Base-by-base conservation (phyloP, 371 early-diverging fungal species). In the Parasitella parasitica region DNA sequence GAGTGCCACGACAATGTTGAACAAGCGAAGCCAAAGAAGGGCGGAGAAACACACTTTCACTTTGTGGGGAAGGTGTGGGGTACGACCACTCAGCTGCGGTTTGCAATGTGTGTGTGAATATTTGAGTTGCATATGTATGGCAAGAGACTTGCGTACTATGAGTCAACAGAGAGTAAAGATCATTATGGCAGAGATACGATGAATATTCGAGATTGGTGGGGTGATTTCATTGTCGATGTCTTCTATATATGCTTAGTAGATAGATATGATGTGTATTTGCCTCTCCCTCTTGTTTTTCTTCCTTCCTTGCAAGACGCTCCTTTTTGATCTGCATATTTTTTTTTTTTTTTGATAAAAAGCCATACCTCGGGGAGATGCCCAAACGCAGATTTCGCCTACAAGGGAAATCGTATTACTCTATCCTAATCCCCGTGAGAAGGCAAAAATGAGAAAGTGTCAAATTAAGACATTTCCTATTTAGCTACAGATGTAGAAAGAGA, bases 391-490 rank as follows among this genome's bases (percentile, higher is more conserved):
- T 30, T 32, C 4, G 34, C 3, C n/a, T n/a, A n/a, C 50, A 32
- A 51, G 52, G 52, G 52, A 51, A 51, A 30, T 51, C 52, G 32
- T 51, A 51, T 51, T 51, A 51, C 52, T 18, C 32, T 51, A 51
- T 51, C 52, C 18, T 28, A 30, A 51, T 30, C 30, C 30, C n/a
- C 32, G 28, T 32, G 52, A 18, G 52, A 51, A 32, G 32, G 32
- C 15, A 50, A 50, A 30, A 43, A 18, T n/a, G n/a, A n/a, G n/a
- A n/a, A n/a, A n/a, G n/a, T n/a, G 43, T 11, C 43, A 43, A 43
- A 43, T 16, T 43, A 7, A 43, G 7, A 20, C 22, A 20, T 22
- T 43, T 43, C 38, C 43, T 43, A 43, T 43, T 43, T 11, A 16
- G 43, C 9, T 20, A 20, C 18, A 36, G 20, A 43, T 43, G 22